Evolutionary conservation across 164 flowering plant genomes (phyloP).

Genomic region (Umbilicus rupestris): DNA sequence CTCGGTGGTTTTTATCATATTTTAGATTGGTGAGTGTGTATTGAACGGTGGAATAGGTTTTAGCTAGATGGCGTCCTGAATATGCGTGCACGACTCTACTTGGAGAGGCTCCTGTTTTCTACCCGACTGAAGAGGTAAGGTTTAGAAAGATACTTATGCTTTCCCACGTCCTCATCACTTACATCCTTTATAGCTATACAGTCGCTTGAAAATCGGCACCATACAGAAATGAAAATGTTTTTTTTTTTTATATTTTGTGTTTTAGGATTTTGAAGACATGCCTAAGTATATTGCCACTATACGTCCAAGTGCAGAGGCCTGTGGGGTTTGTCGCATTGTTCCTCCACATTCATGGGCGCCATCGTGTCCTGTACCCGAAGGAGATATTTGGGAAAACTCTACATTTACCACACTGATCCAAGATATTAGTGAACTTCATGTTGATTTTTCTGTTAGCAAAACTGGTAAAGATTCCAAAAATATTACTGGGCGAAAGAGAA

Average conservation of each 20-base stretch:
- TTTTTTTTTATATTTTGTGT: background rate
- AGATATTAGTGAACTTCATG: constrained; percentile 28
- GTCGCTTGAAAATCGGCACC: background rate
- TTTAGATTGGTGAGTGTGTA: constrained; percentile 1
- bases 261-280: constrained; percentile 49
- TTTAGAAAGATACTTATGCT: background rate
- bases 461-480: constrained; percentile 5
- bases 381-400: constrained; percentile 23
- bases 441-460: constrained; percentile 13
- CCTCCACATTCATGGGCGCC: constrained; percentile 60
- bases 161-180: constrained; percentile 2
- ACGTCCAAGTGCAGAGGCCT: constrained; percentile 34
- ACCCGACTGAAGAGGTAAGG: constrained; percentile 49
- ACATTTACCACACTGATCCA: constrained; percentile 32
- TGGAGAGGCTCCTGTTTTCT: constrained; percentile 43
- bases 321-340: constrained; percentile 58
- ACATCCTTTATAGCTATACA: background rate
- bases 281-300: constrained; percentile 38
- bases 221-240: constrained; percentile 4
- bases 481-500: constrained; percentile 21
- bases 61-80: constrained; percentile 29
- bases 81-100: constrained; percentile 19
- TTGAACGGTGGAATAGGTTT: constrained; percentile 22
- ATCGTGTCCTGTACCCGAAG: constrained; percentile 30
- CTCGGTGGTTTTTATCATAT: background rate